phyloP scores from a whole-genome alignment of 148 eudicot genomes.

The Mesembryanthemum crystallinum region DNA sequence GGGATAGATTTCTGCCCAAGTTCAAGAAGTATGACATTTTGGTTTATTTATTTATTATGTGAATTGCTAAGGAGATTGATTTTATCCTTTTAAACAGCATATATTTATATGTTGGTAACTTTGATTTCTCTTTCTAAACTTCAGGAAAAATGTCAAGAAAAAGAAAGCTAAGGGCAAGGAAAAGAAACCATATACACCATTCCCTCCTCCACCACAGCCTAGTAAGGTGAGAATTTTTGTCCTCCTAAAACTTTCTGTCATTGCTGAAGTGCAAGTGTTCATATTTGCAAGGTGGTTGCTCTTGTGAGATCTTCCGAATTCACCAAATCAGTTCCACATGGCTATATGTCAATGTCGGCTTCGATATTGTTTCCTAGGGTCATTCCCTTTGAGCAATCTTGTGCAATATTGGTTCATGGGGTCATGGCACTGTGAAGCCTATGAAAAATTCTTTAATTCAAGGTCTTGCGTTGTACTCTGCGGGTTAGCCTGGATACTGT shows the following conservation, averaged over 20 bases:
- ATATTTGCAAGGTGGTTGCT: neutral
- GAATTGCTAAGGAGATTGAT: neutral
- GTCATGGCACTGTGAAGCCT: neutral
- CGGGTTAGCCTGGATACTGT: no score
- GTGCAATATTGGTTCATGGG: no score
- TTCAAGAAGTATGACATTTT: slow-evolving; percentile 69
- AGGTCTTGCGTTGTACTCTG: no score
- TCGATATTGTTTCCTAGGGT: no score
- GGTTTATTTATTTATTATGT: neutral
- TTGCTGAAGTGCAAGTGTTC: neutral
- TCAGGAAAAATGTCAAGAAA: slow-evolving; percentile 92
- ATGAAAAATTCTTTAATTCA: neutral
- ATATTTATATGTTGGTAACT: neutral
- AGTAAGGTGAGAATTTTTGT: slow-evolving; percentile 58
- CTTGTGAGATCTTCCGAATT: neutral
- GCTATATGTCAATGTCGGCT: no score
- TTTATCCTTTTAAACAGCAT: neutral
- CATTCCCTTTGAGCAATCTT: no score
- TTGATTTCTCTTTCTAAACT: slow-evolving; percentile 13
- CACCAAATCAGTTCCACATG: no score
- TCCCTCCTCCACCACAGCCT: slow-evolving; percentile 94
- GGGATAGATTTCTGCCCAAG: slow-evolving; percentile 91
- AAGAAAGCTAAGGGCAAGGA: slow-evolving; percentile 81
- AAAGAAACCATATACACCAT: slow-evolving; percentile 88
- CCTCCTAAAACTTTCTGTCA: neutral